Evolutionary conservation across 2,329 filamentous ascomycete genomes (phyloP).

Genomic region (Penicillium vulpinum): DNA sequence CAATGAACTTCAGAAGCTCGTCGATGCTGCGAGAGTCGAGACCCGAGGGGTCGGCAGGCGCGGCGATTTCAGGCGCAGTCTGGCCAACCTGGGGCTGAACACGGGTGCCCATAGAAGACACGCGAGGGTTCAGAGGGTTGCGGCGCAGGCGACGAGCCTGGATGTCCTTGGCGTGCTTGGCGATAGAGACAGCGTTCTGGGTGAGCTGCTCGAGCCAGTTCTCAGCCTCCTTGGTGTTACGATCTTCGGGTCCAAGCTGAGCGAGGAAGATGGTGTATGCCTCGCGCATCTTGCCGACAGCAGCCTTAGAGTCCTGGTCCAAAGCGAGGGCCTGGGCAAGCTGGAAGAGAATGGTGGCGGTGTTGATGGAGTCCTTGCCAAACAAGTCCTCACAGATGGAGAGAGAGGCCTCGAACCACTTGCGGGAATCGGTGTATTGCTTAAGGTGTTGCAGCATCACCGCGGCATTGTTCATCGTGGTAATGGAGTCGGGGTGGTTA

Average conservation of each 20-base stretch:
- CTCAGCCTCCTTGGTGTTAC: constrained; percentile 97
- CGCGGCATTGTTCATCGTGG: constrained; percentile 96
- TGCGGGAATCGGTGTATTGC: constrained; percentile 87
- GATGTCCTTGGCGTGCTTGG: constrained; percentile 87
- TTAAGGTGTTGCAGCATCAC: constrained; percentile 98
- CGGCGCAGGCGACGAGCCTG: constrained; percentile 72
- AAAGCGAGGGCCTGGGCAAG: constrained; percentile 91
- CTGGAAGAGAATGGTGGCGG: constrained; percentile 94
- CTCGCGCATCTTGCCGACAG: constrained; percentile 91
- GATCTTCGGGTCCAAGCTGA: constrained; percentile 83
- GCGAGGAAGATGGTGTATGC: constrained; percentile 93
- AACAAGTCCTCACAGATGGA: constrained; percentile 86
- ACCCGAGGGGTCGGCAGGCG: constrained; percentile 38
- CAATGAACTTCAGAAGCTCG: constrained; percentile 91
- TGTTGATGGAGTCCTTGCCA: constrained; percentile 86
- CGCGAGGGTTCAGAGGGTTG: constrained; percentile 66
- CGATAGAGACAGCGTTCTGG: constrained; percentile 89
- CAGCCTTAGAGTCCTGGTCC: constrained; percentile 91
- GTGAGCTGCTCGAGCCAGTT: constrained; percentile 95
- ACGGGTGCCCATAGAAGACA: constrained; percentile 55
- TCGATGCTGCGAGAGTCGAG: constrained; percentile 84
- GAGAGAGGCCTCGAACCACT: constrained; percentile 95
- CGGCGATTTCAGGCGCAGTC: constrained; percentile 53
- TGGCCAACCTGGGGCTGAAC: constrained; percentile 65
- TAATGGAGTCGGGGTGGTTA: constrained; percentile 95